These are phyloP conservation scores for Vaccinium corymbosum DNA, from an alignment of 148 eudicot species.

Conservation along the genomic window DNA sequence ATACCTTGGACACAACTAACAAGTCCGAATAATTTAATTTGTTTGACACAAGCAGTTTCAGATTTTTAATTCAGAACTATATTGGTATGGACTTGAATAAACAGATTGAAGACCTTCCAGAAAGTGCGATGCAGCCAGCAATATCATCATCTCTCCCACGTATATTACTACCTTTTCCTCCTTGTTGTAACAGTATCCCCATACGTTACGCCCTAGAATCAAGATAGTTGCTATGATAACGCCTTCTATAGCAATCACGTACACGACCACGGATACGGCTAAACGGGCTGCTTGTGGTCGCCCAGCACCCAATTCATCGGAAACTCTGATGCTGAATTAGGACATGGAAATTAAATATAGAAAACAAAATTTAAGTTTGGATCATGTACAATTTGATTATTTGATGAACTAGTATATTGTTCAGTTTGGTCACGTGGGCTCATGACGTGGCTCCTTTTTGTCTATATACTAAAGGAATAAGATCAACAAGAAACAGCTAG, in stretches of 20 bases:
- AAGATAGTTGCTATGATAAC: constrained; percentile 24
- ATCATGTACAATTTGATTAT: not conserved
- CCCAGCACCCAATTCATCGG: constrained; percentile 70
- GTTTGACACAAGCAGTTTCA: no score
- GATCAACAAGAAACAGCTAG: no score
- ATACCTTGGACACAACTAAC: no score
- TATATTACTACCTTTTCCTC: constrained; percentile 48
- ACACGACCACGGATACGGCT: constrained; percentile 41
- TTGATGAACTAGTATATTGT: not conserved
- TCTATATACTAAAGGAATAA: no score
- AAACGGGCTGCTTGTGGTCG: constrained; percentile 47
- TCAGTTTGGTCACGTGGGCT: not conserved
- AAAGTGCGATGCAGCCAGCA: constrained; percentile 33
- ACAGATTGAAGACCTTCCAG: constrained; percentile 53
- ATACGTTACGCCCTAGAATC: constrained; percentile 41
- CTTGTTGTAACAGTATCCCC: constrained; percentile 61
- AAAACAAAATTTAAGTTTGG: not conserved
- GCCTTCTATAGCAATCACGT: constrained; percentile 43
- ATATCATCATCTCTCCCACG: constrained; percentile 43
- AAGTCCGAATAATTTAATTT: no score
- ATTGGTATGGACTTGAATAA: constrained; percentile 39
- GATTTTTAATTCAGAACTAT: not conserved
- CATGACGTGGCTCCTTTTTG: not conserved
- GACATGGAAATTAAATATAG: not conserved
- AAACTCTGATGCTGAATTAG: constrained; percentile 46